Conservation (phyloP, 768 basidiomycete genomes). For the Russula dissimulans region DNA sequence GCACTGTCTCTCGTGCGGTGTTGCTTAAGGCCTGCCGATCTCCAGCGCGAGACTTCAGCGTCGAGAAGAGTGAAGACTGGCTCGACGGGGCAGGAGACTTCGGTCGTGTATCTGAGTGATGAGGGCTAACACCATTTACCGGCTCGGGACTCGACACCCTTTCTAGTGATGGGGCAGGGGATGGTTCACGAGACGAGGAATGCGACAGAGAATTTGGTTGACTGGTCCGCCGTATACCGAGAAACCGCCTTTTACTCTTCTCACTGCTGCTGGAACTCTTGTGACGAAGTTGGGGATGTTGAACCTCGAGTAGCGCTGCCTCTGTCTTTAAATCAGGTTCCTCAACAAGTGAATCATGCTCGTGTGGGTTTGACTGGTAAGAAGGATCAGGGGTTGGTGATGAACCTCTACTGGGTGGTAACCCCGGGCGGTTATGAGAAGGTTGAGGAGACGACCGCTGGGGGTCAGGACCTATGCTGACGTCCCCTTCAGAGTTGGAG, state of each 20-base stretch:
- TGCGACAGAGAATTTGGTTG: slow-evolving; percentile 12
- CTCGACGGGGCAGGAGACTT: background rate
- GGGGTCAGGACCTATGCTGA: slow-evolving; percentile 3
- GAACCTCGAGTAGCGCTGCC: background rate
- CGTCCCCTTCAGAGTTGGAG: slow-evolving; percentile 28
- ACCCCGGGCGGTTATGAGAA: background rate
- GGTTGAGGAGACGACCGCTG: background rate
- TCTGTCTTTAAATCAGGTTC: background rate
- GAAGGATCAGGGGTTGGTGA: slow-evolving; percentile 2
- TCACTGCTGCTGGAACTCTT: slow-evolving; percentile 9
- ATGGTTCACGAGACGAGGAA: slow-evolving; percentile 12
- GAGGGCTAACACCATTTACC: background rate
- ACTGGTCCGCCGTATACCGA: slow-evolving; percentile 7
- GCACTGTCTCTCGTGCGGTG: slow-evolving; percentile 80
- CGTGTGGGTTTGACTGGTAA: background rate
- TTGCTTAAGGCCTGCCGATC: slow-evolving; percentile 85
- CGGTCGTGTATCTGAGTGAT: background rate
- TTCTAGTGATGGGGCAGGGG: slow-evolving; percentile 9
- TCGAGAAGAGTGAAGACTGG: slow-evolving; percentile 45
- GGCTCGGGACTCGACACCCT: slow-evolving; percentile 5
- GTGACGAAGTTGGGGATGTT: slow-evolving; percentile 7
- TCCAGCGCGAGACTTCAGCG: slow-evolving; percentile 61
- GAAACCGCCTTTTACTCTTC: slow-evolving; percentile 15
- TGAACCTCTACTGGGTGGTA: slow-evolving; percentile 1
- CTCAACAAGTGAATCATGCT: background rate